Percentiles rank a stretch among this genome's conserved stretches.
Conservation (phyloP, 2,329 filamentous ascomycete species). For the Fusarium abutilonis region DNA sequence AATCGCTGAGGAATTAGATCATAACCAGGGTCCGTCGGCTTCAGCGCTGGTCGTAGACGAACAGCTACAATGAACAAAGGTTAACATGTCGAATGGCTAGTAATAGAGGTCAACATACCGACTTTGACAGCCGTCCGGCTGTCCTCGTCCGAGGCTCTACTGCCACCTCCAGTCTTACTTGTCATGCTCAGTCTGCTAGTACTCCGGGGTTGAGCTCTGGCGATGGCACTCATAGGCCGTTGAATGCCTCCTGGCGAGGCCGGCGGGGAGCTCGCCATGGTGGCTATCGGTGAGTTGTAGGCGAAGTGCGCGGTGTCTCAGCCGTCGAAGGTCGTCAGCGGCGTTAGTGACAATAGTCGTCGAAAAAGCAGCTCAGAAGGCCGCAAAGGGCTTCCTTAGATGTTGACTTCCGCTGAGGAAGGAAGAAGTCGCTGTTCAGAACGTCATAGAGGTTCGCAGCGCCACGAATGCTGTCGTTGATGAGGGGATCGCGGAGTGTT, state of each 20-base stretch:
- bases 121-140: slow-evolving; percentile 93
- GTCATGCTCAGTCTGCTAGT: slow-evolving; percentile 87
- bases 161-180: slow-evolving; percentile 79
- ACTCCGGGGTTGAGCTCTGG: slow-evolving; percentile 76
- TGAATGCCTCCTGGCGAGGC: slow-evolving; percentile 68
- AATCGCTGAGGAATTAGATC: slow-evolving; percentile 97
- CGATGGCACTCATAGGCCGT: slow-evolving; percentile 83
- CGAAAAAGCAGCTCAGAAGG: slow-evolving; percentile 20
- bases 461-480: slow-evolving; percentile 31
- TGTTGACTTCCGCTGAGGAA: slow-evolving; percentile 36
- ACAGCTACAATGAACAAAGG: slow-evolving; percentile 70
- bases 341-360: slow-evolving; percentile 12
- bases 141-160: slow-evolving; percentile 89
- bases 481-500: slow-evolving; percentile 35
- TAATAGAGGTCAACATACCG: slow-evolving; percentile 69
- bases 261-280: slow-evolving; percentile 76
- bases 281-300: slow-evolving; percentile 38
- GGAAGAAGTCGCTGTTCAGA: slow-evolving; percentile 30
- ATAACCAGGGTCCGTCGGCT: slow-evolving; percentile 85
- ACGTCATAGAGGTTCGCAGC: slow-evolving; percentile 41
- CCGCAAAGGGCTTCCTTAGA: slow-evolving; percentile 29
- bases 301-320: slow-evolving; percentile 32
- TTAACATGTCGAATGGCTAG: neutral
- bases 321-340: slow-evolving; percentile 16
- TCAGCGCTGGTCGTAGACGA: slow-evolving; percentile 87